phyloP scores from a whole-genome alignment of 2,329 filamentous ascomycete species.

The Cytospora leucostoma region DNA sequence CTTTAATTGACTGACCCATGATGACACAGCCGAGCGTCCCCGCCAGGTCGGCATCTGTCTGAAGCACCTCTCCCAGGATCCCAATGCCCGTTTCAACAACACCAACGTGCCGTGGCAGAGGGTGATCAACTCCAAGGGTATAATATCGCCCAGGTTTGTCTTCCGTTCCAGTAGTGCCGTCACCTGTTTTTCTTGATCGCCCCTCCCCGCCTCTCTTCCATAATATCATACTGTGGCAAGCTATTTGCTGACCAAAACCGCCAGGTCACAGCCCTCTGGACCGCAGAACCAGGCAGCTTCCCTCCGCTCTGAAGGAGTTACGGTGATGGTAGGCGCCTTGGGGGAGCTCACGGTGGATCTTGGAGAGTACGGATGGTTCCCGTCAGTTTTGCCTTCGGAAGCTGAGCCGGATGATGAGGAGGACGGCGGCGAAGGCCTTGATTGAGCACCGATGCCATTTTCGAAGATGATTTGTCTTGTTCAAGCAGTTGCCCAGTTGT shows the following conservation, averaged over 20 bases:
- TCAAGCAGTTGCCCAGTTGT: too few relatives aligned
- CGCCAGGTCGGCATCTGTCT: slow-evolving; percentile 89
- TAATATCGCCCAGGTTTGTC: slow-evolving; percentile 76
- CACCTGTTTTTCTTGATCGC: background rate
- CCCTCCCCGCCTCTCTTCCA: background rate
- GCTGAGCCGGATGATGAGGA: slow-evolving; percentile 33
- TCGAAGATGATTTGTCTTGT: too few relatives aligned
- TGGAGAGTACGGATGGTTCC: slow-evolving; percentile 58
- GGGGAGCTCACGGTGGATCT: slow-evolving; percentile 57
- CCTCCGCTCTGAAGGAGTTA: slow-evolving; percentile 54
- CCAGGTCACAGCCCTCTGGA: slow-evolving; percentile 51
- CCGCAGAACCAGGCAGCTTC: slow-evolving; percentile 53
- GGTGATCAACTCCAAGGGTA: slow-evolving; percentile 83
- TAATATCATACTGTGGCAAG: background rate
- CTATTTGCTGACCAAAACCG: slow-evolving; percentile 4
- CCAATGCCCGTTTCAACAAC: slow-evolving; percentile 62
- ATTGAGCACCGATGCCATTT: too few relatives aligned
- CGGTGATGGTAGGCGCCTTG: slow-evolving; percentile 49
- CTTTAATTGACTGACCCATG: background rate
- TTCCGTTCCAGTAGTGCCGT: background rate
- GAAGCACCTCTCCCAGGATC: slow-evolving; percentile 72
- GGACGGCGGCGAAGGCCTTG: background rate
- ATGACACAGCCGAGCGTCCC: slow-evolving; percentile 63
- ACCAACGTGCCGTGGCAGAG: slow-evolving; percentile 91
- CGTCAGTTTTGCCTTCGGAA: slow-evolving; percentile 49